These are phyloP conservation scores for Diaporthe citriasiana DNA, from an alignment of 2,329 filamentous ascomycete species.

Conservation along the genomic window DNA sequence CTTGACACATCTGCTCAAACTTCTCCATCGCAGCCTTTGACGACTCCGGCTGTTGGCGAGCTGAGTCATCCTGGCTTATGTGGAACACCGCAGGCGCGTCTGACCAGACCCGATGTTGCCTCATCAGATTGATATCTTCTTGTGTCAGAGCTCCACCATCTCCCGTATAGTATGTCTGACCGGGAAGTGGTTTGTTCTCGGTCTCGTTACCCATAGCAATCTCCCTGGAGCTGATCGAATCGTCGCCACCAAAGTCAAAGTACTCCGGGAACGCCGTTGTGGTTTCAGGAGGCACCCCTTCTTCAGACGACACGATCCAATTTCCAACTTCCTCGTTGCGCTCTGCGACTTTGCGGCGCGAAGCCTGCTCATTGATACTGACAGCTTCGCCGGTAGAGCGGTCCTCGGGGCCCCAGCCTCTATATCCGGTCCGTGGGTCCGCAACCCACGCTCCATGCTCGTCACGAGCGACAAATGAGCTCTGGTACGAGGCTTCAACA, in stretches of 20 bases:
- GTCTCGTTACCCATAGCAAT: conserved; percentile 63
- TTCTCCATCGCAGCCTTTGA: conserved; percentile 68
- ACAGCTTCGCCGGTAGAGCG: conserved; percentile 60
- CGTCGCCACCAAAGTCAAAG: conserved; percentile 48
- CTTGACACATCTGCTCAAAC: conserved; percentile 66
- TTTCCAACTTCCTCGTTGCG: conserved; percentile 64
- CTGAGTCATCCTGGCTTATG: conserved; percentile 56
- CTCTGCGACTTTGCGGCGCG: conserved; percentile 58
- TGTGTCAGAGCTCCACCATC: conserved; percentile 58
- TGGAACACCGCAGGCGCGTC: conserved; percentile 62
- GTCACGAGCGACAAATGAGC: conserved; percentile 54
- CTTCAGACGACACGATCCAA: conserved; percentile 60
- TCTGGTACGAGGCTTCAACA: conserved; percentile 44
- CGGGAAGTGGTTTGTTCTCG: conserved; percentile 63
- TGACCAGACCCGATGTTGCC: conserved; percentile 62
- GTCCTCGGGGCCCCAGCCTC: conserved; percentile 62
- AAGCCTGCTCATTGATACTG: conserved; percentile 65
- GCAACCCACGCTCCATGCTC: conserved; percentile 58
- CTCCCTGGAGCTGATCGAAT: conserved; percentile 56
- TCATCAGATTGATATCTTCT: conserved; percentile 65
- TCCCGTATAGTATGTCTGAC: conserved; percentile 64
- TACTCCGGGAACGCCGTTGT: conserved; percentile 39
- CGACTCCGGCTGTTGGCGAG: conserved; percentile 61
- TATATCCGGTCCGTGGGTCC: conserved; percentile 56
- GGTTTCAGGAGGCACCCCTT: conserved; percentile 45